phyloP scores from a whole-genome alignment of 1,139 yeast species.

The Kurtzmaniella quercitrusa region DNA sequence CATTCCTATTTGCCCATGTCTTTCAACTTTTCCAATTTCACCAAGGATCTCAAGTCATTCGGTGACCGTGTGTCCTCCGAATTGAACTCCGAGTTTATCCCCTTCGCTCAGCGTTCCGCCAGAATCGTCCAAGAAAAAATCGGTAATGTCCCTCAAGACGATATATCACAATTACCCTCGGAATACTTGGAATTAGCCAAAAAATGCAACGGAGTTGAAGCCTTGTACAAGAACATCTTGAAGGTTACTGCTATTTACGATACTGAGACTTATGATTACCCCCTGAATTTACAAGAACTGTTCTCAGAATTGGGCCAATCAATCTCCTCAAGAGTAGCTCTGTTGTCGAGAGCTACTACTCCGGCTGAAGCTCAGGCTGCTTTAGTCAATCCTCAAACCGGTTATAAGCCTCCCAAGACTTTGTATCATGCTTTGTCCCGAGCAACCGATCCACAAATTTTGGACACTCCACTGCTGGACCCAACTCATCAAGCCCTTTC shows the following conservation, averaged over 20 bases:
- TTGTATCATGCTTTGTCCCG: constrained; percentile 80
- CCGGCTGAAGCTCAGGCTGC: constrained; percentile 85
- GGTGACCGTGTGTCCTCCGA: constrained; percentile 30
- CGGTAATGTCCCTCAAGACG: constrained; percentile 67
- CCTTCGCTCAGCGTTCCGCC: constrained; percentile 78
- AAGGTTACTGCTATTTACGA: constrained; percentile 71
- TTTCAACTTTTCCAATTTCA: constrained; percentile 38
- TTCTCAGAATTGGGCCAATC: constrained; percentile 70
- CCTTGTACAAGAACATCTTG: constrained; percentile 67
- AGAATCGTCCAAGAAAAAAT: constrained; percentile 75
- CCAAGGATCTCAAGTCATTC: constrained; percentile 25
- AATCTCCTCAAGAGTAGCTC: constrained; percentile 61
- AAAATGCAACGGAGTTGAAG: constrained; percentile 71
- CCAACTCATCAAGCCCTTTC: background rate
- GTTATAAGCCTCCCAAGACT: constrained; percentile 70
- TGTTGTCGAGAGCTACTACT: constrained; percentile 68
- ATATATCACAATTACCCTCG: constrained; percentile 75
- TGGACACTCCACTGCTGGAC: constrained; percentile 11
- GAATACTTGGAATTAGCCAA: constrained; percentile 75
- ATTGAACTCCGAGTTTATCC: constrained; percentile 46
- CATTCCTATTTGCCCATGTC: constrained; percentile 24
- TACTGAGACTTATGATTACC: constrained; percentile 80
- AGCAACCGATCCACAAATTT: constrained; percentile 57
- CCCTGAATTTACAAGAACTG: constrained; percentile 71
- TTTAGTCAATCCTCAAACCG: constrained; percentile 51